Base-by-base conservation (phyloP, 176 grass and related monocot genomes). In the Ensete glaucum region DNA sequence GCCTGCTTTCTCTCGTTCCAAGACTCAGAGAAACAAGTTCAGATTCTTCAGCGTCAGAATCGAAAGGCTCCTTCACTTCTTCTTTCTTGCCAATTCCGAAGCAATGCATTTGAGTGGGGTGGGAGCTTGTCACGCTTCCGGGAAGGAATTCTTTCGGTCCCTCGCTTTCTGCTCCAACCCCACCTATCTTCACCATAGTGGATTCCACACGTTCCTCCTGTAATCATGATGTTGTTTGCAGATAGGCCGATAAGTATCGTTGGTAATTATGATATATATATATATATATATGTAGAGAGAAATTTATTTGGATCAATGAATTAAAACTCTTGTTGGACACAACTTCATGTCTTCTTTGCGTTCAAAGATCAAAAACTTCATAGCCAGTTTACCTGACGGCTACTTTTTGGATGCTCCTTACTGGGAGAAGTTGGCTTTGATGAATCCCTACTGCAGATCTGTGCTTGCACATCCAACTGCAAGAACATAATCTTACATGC, bases 21-120 rank as follows among this genome's bases (percentile, higher is more conserved):
- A 70, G 67, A 6, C 48, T 51, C 9, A 70, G 67, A 21, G 67
- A 70, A 70, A 70, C 67, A 50, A 70, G 67, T 16, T 70, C 67
- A 50, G 67, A 34, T 17, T 67, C 64, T 29, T 66, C 23, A 14
- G 3, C 63, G 3, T n/a, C 63, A 6, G 34, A 43, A 43, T 43
- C 34, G 34, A 43, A 4, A 43, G 3, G 12, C 64, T 43, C 25
- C 64, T 66, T 29, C 64, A 27, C 57, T 17, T 60, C 57, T 60
- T 60, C 57, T 20, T 20, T 60, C 57, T 60, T 60, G 17, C 57
- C 34, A 0, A 43, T 43, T 43, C 34, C 34, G 4, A 43, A 43
- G 34, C 6, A 43, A 4, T 43, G 29, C 29, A 5, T 34, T 34
- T 34, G 29, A 34, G 29, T 34, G 29, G 29, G 34, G 34, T 43